Evolutionary conservation across 1,139 yeast species (phyloP).

Genomic region (Ogataea hybrid): DNA sequence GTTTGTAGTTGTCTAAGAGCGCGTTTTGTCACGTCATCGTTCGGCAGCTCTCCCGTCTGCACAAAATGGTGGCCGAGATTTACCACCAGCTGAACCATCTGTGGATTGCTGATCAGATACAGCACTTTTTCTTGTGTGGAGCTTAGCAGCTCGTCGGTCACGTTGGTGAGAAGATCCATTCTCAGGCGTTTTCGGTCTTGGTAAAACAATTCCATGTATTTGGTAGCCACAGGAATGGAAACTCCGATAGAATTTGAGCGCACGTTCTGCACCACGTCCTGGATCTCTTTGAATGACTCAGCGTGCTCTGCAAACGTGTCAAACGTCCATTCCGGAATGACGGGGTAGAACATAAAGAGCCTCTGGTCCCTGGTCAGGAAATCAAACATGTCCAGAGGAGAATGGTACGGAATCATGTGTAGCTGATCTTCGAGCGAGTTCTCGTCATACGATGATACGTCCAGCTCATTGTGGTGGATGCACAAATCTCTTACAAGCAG

Average conservation of each 20-base stretch:
- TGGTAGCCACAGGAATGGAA: conserved; percentile 6
- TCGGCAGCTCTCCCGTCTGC: conserved; percentile 5
- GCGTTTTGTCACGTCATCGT: conserved; percentile 3
- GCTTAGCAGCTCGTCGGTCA: conserved; percentile 2
- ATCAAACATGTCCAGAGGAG: conserved; percentile 22
- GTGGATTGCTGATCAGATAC: conserved; percentile 1
- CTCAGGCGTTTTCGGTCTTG: background rate
- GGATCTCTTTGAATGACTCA: conserved; percentile 1
- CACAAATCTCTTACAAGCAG: conserved; percentile 16
- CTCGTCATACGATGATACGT: conserved; percentile 7
- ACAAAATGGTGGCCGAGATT: conserved; percentile 7
- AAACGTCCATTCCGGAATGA: conserved; percentile 14
- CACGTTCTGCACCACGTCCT: conserved; percentile 2
- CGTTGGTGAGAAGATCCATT: background rate
- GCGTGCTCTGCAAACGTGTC: conserved; percentile 4
- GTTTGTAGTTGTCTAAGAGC: conserved; percentile 2
- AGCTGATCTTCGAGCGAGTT: conserved; percentile 2
- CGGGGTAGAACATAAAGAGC: conserved; percentile 21
- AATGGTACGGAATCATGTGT: conserved; percentile 16
- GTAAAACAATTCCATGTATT: conserved; percentile 5
- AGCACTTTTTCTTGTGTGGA: conserved; percentile 1
- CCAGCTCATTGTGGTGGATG: conserved; percentile 10
- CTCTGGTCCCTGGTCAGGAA: conserved; percentile 17
- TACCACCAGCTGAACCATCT: conserved; percentile 3
- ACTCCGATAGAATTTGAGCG: background rate